Evolutionary conservation across 2,329 filamentous ascomycete genomes (phyloP), one percentile per base, ranked within the genome.

Genomic region (Phyllosticta citribraziliensis): DNA sequence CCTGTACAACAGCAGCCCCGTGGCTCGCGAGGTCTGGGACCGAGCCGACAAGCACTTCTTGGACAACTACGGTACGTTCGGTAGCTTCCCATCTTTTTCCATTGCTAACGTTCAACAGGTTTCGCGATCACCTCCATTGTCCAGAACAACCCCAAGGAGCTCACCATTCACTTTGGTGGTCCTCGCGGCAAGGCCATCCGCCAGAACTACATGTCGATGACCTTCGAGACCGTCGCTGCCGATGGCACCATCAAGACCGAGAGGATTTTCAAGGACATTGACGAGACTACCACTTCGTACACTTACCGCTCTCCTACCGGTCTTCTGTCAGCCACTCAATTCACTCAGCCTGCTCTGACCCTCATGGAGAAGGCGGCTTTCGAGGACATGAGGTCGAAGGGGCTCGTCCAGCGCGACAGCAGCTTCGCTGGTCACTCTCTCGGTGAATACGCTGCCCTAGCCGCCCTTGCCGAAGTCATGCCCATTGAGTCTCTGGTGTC

Each of bases 331-430:
- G 94, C 95, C 3, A 99, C 94, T 4, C 94, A 99, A 73, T 99
- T 99, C 80, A 99, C 94, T 0, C 94, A 99, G 77, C 94, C 94
- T 35, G 94, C 94, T 57, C 80, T 99, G 68, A 99, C 94, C 0
- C 83, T 99, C 56, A 99, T 99, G 95, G 94, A 99, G 82, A 99
- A 99, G 84, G 94, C 94, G 63, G 96, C 91, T 70, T 99, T 99
- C 69, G 94, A 97, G 78, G 95, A 99, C 75, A 97, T 99, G 94
- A 91, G 91, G 72, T 84, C 91, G 69, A 97, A 96, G 83, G 94
- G 95, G 64, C 84, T 99, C 35, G 93, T 99, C 33, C 91, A 96
- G 69, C 84, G 91, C 63, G 93, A 97, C 79, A 97, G 91, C 83
- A 96, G 89, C 67, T 99, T 99, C 73, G 94, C 94, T 14, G 94